Base-by-base conservation (phyloP, 352 stramenopile genomes). In the Pythium aristosporum region DNA sequence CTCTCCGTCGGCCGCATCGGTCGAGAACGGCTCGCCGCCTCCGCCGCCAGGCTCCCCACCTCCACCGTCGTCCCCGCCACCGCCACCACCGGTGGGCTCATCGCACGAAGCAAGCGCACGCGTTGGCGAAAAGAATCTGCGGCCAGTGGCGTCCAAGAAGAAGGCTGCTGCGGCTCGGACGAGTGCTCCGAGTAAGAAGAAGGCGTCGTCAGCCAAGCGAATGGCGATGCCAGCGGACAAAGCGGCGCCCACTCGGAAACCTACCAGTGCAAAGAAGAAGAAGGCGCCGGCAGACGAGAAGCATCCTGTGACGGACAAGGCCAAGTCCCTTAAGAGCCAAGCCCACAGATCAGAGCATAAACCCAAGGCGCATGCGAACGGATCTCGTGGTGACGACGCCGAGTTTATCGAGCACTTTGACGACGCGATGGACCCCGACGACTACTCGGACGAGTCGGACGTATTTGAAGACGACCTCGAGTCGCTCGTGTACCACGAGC, bases 381-480 rank as follows among this genome's bases (percentile, higher is more conserved):
- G n/a, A 18, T 42, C 30, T 18, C 55, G 65, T 43, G 67, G 77
- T 65, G 55, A 72, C 42, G 63, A 80, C 54, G 76, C 73, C 25
- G 74, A 82, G 25, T 77, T 77, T 47, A 63, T 74, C 20, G 67
- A 73, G 48, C 74, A 76, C 25, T 67, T 82, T 15, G 76, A 77
- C 23, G 79, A 84, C 28, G 74, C 79, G 12, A 56, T 74, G 36
- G 70, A 83, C 28, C 68, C 63, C 16, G 79, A 81, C 48, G 71
- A 75, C 37, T 77, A 81, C 61, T 87, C 77, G 47, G 77, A 74
- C 48, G 77, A 87, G 39, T 90, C 83, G 3, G 83, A 92, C 46
- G 77, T 89, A 57, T 92, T 90, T 48, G 83, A 92, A 57, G 83
- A 92, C 47, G 83, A 92, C 41, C 66, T 85, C 36, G 83, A 90